Evolutionary conservation across 2,329 filamentous ascomycete species (phyloP), one percentile per base, ranked within the genome.

Genomic region (Nigrospora osmanthi): DNA sequence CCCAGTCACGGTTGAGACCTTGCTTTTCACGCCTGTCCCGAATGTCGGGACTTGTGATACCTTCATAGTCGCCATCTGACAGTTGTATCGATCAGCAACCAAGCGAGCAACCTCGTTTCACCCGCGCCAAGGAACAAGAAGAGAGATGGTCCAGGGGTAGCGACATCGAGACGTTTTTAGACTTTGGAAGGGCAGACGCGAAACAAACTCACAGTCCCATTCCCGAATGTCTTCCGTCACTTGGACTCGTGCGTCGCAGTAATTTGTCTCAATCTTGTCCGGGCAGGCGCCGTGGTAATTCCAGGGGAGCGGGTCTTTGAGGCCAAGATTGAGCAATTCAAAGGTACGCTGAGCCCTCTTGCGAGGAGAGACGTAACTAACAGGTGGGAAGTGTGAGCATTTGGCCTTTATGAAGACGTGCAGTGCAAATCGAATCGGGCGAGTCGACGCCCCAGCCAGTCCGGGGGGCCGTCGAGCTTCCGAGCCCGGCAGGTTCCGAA

Each of bases 291-390:
- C 70, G 48, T 76, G 72, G 14, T 65, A 56, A 32, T 74, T 62
- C 89, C 89, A 95, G 0, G 89, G 89, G 14, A 90, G 71, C 2
- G 75, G 71, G 35, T 81, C 76, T n/a, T 69, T 64, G 59, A 83
- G 81, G 41, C 83, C 86, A 16, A 95, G 70, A 54, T 86, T 79
- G 23, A 96, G 80, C 40, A 96, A 78, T 62, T 95, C 89, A 59
- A 96, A 84, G n/a, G 90, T 97, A 42, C 81, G 78, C 65, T 93
- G 89, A 16, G 91, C 89, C 47, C 90, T 85, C 49, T 77, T 80
- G 39, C 90, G 84, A 3, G 90, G 91, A 2, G 88, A 95, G 35
- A 96, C 89, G 65, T 91, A 95, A 56, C 78, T 84, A 54, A 10
- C 23, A 28, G 5, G 23, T 28, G 10, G 23, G 23, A 10, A 4